A percentile compares a stretch with the other conserved stretches of the same genome.
These are phyloP conservation scores for Debaryomyces prosopidis DNA, from an alignment of 805 yeast genomes.

Conservation along the genomic window DNA sequence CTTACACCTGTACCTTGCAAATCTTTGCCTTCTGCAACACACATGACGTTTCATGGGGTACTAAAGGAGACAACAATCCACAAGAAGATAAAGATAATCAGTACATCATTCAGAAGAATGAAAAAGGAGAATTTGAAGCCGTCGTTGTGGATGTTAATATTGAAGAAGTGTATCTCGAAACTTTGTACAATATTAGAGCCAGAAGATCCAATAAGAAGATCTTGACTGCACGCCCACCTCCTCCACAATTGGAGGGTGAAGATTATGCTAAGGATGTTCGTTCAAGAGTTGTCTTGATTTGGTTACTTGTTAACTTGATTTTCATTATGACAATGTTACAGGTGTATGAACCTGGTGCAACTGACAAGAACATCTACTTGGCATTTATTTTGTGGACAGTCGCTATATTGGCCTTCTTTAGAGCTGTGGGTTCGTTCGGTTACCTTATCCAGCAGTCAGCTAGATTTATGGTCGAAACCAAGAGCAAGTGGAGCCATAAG, in stretches of 20 bases:
- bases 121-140: slow-evolving; percentile 74
- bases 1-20: slow-evolving; percentile 88
- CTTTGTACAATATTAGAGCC: slow-evolving; percentile 69
- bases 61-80: slow-evolving; percentile 87
- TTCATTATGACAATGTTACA: slow-evolving; percentile 87
- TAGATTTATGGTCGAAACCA: slow-evolving; percentile 38
- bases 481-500: slow-evolving; percentile 42
- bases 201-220: slow-evolving; percentile 62
- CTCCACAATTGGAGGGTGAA: slow-evolving; percentile 44
- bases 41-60: slow-evolving; percentile 99
- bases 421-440: slow-evolving; percentile 79
- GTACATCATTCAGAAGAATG: slow-evolving; percentile 78
- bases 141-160: slow-evolving; percentile 83
- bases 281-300: slow-evolving; percentile 91
- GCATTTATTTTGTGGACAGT: slow-evolving; percentile 90
- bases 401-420: slow-evolving; percentile 75
- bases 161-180: slow-evolving; percentile 78
- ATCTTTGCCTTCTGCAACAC: slow-evolving; percentile 97
- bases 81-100: slow-evolving; percentile 67
- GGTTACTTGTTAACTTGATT: slow-evolving; percentile 83
- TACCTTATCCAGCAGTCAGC: slow-evolving; percentile 53
- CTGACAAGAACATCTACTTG: slow-evolving; percentile 64
- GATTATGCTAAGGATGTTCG: slow-evolving; percentile 95
- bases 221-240: slow-evolving; percentile 32
- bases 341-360: slow-evolving; percentile 67